Evolutionary conservation across 2,329 filamentous ascomycete species (phyloP).

Genomic region (Samsoniella hepiali): DNA sequence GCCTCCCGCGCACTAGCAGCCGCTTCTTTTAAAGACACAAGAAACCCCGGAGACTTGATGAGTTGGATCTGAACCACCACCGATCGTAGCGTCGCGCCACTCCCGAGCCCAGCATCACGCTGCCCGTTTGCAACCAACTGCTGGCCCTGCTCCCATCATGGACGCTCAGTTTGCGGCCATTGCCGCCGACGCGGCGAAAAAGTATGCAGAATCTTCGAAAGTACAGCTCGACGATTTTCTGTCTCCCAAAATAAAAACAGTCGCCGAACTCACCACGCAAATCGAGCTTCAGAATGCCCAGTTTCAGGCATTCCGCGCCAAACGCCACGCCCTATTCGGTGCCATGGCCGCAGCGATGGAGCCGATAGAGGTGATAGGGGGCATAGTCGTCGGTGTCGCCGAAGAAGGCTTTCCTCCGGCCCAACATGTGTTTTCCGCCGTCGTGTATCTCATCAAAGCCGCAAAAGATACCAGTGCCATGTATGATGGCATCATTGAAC

Average conservation of each 20-base stretch:
- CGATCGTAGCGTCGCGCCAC: conserved; percentile 12
- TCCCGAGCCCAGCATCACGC: neutral
- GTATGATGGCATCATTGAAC: conserved; percentile 44
- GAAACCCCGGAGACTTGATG: neutral
- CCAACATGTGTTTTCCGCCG: conserved; percentile 41
- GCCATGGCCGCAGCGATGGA: conserved; percentile 31
- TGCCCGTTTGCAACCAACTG: neutral
- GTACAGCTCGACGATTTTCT: conserved; percentile 32
- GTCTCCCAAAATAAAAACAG: conserved; percentile 31
- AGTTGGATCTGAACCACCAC: conserved; percentile 1
- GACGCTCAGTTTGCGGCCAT: conserved; percentile 28
- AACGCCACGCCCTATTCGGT: conserved; percentile 33
- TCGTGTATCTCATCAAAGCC: conserved; percentile 41
- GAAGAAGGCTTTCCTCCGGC: conserved; percentile 40
- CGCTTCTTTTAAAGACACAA: neutral
- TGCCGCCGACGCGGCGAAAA: conserved; percentile 33
- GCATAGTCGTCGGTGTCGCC: conserved; percentile 35
- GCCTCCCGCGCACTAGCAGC: neutral
- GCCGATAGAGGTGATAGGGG: conserved; percentile 40
- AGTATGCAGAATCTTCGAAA: conserved; percentile 30
- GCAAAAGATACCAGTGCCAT: conserved; percentile 43
- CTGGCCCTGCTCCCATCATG: neutral
- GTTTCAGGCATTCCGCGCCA: conserved; percentile 37
- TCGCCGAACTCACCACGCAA: conserved; percentile 32
- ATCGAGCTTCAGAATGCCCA: conserved; percentile 35